A percentile compares a stretch with the other conserved stretches of the same genome.
Conservation (phyloP, 306 rosid genomes). For the Comarum palustre region DNA sequence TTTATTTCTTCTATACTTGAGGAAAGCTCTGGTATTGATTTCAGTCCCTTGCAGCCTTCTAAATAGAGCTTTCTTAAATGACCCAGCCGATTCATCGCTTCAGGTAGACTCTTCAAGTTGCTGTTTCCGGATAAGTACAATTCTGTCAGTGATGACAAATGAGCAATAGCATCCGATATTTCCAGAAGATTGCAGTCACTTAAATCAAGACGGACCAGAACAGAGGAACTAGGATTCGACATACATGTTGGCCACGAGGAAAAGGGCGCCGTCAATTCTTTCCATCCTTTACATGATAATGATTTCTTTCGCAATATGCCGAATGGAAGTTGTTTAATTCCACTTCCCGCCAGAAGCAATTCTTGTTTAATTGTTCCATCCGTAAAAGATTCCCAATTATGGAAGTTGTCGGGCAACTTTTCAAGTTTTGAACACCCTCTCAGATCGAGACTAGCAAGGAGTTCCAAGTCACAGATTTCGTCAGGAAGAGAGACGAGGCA, state of each 20-base stretch:
- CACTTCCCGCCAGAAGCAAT: background rate
- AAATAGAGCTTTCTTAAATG: background rate
- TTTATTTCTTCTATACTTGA: background rate
- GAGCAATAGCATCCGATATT: background rate
- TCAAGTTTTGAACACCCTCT: background rate
- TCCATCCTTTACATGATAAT: background rate
- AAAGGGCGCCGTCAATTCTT: background rate
- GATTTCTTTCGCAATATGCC: fast-evolving
- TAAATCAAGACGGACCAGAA: background rate
- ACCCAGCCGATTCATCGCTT: background rate
- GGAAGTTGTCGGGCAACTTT: background rate
- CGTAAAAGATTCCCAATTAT: too few relatives aligned
- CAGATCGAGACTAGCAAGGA: background rate
- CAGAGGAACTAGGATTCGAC: background rate
- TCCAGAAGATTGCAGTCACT: background rate
- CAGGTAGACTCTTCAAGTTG: background rate
- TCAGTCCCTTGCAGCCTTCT: background rate
- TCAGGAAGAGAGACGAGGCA: background rate
- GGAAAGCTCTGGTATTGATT: background rate
- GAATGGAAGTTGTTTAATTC: background rate
- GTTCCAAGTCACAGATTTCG: background rate
- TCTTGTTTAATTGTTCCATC: too few relatives aligned
- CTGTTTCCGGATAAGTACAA: background rate
- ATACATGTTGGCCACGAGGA: background rate
- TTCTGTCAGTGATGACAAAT: too few relatives aligned